phyloP scores from a whole-genome alignment of 371 early-diverging fungal species.

The Coemansia sp. region DNA sequence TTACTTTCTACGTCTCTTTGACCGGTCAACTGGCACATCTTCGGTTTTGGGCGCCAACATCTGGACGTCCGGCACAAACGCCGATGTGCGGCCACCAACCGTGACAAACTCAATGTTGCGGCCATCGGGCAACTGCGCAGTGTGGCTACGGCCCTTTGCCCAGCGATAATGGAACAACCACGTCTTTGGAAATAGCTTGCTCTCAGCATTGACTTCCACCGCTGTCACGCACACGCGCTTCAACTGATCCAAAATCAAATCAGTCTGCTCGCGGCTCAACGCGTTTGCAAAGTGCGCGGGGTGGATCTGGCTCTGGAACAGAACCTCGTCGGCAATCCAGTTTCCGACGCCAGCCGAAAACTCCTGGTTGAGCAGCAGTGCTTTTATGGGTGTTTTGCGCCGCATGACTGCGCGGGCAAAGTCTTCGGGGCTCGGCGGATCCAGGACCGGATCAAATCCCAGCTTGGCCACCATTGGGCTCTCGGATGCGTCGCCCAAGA shows the following conservation, averaged over 20 bases:
- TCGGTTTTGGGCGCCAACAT: not conserved
- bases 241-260: slow-evolving; percentile 39
- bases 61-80: slow-evolving; percentile 42
- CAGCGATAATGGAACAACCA: slow-evolving; percentile 64
- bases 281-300: slow-evolving; percentile 49
- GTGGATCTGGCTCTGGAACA: slow-evolving; percentile 57
- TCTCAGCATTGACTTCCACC: slow-evolving; percentile 55
- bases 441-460: slow-evolving; percentile 58
- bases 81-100: slow-evolving; percentile 45
- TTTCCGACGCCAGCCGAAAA: slow-evolving; percentile 62
- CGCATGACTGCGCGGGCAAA: slow-evolving; percentile 34
- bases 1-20: not conserved
- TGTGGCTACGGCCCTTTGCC: slow-evolving; percentile 31
- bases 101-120: slow-evolving; percentile 53
- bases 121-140: slow-evolving; percentile 46
- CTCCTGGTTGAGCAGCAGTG: slow-evolving; percentile 54
- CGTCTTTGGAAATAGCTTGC: slow-evolving; percentile 52
- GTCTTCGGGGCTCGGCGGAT: slow-evolving; percentile 44
- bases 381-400: slow-evolving; percentile 53
- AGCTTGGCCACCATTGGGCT: slow-evolving; percentile 50
- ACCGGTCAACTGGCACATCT: no score
- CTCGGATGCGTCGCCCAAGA: slow-evolving; percentile 35
- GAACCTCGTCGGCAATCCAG: slow-evolving; percentile 64
- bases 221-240: slow-evolving; percentile 47
- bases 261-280: slow-evolving; percentile 43